Evolutionary conservation across 1,139 yeast genomes (phyloP).

Genomic region (Nematodospora anomalae): DNA sequence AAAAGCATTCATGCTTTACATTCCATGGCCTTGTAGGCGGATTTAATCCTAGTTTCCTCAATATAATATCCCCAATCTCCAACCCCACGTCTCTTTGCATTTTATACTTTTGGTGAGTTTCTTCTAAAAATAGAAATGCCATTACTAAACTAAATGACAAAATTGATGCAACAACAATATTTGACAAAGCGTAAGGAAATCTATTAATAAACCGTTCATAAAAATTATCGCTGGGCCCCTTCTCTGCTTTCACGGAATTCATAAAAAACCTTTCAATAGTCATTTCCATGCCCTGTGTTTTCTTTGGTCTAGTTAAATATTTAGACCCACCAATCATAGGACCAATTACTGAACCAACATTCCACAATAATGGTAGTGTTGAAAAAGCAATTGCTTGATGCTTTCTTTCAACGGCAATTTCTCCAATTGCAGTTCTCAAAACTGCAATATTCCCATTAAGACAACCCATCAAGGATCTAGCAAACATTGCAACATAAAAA

Average conservation of each 20-base stretch:
- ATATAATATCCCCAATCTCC: constrained; percentile 50
- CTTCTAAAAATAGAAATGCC: constrained; percentile 58
- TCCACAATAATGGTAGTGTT: constrained; percentile 36
- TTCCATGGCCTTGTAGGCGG: constrained; percentile 38
- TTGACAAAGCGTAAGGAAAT: constrained; percentile 63
- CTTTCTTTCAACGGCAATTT: constrained; percentile 34
- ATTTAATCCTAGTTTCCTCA: constrained; percentile 31
- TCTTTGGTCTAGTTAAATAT: constrained; percentile 33
- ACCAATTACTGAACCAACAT: constrained; percentile 45
- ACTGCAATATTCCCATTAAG: constrained; percentile 41
- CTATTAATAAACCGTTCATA: constrained; percentile 33
- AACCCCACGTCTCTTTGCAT: constrained; percentile 50
- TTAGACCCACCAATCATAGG: constrained; percentile 58
- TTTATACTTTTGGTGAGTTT: constrained; percentile 50
- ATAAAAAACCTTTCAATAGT: constrained; percentile 6
- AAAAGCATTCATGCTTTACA: neutral
- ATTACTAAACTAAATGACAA: constrained; percentile 38
- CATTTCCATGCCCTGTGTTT: constrained; percentile 7
- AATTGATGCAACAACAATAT: constrained; percentile 50
- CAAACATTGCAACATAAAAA: constrained; percentile 33
- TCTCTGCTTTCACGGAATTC: constrained; percentile 1
- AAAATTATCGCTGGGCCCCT: constrained; percentile 4
- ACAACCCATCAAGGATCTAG: constrained; percentile 35
- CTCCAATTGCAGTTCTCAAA: constrained; percentile 39
- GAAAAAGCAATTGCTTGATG: constrained; percentile 42